Evolutionary conservation across 208 protist species (phyloP).

Genomic region (Trypanosoma boissoni): DNA sequence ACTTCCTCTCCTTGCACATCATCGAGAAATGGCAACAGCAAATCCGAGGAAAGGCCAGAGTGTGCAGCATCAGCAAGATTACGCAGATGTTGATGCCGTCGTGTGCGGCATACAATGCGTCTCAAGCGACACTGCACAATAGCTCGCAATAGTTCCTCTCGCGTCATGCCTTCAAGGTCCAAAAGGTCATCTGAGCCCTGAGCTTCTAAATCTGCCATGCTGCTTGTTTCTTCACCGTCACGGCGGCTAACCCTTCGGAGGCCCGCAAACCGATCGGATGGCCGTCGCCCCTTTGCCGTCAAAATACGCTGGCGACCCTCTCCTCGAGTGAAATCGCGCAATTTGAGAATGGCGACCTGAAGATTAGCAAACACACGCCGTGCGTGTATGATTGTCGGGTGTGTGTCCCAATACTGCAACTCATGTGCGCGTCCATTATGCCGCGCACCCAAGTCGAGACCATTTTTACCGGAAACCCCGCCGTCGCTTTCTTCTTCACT

Average conservation of each 20-base stretch:
- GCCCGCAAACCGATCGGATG: too few species aligned
- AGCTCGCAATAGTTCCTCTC: conserved; percentile 6
- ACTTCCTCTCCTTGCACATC: conserved; percentile 5
- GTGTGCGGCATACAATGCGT: conserved; percentile 18
- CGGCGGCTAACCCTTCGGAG: too few species aligned
- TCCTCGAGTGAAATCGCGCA: neutral
- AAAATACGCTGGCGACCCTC: too few species aligned
- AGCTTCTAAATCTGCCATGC: too few species aligned
- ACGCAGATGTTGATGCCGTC: conserved; percentile 3
- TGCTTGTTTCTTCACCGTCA: too few species aligned
- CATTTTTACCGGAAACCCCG: too few species aligned
- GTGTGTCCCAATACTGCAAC: conserved; percentile 9
- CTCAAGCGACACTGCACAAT: conserved; percentile 24
- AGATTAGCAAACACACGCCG: conserved; percentile 15
- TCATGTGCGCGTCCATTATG: neutral
- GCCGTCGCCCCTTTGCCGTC: too few species aligned
- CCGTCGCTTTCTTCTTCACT: neutral
- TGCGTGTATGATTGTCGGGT: conserved; percentile 9
- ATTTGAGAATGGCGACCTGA: conserved; percentile 1
- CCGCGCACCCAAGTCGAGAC: too few species aligned
- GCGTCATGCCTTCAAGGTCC: conserved; percentile 1
- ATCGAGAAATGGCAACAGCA: conserved; percentile 10
- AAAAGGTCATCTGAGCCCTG: conserved; percentile 9
- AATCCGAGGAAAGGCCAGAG: neutral
- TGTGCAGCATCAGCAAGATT: conserved; percentile 7